phyloP scores from a whole-genome alignment of 148 eudicot genomes.

The Rhododendron vialii region DNA sequence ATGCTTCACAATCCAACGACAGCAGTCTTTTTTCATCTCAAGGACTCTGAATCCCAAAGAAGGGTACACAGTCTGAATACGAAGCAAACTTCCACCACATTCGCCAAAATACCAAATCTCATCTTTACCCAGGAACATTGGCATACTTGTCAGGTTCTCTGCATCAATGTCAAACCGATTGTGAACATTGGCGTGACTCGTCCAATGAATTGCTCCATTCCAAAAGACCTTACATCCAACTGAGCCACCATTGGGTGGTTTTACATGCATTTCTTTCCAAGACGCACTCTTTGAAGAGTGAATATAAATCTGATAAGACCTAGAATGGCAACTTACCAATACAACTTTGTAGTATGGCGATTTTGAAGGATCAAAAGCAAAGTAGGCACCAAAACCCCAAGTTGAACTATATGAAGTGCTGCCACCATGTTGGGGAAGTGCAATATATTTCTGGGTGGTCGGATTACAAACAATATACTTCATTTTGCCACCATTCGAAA shows the following conservation, averaged over 20 bases:
- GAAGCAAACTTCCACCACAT: neutral
- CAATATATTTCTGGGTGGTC: neutral
- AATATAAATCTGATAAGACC: too few relatives aligned
- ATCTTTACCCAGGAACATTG: neutral
- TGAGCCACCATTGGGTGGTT: neutral
- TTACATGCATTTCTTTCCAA: neutral
- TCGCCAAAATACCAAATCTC: neutral
- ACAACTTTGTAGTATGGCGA: neutral
- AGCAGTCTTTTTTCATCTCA: neutral
- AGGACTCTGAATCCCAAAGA: neutral
- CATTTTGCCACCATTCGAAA: neutral
- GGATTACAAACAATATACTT: neutral
- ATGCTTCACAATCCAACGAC: neutral
- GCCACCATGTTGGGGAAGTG: neutral
- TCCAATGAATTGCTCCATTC: neutral
- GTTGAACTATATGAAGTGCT: neutral
- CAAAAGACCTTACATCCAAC: neutral
- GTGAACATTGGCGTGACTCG: neutral
- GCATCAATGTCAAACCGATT: neutral
- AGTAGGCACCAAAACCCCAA: neutral
- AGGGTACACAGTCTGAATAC: neutral
- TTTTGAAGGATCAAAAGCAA: constrained; percentile 2
- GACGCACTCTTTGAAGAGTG: neutral
- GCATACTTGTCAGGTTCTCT: neutral
- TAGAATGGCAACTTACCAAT: neutral